Evolutionary conservation across 2,329 filamentous ascomycete genomes (phyloP).

Genomic region (Aureobasidium sp.): DNA sequence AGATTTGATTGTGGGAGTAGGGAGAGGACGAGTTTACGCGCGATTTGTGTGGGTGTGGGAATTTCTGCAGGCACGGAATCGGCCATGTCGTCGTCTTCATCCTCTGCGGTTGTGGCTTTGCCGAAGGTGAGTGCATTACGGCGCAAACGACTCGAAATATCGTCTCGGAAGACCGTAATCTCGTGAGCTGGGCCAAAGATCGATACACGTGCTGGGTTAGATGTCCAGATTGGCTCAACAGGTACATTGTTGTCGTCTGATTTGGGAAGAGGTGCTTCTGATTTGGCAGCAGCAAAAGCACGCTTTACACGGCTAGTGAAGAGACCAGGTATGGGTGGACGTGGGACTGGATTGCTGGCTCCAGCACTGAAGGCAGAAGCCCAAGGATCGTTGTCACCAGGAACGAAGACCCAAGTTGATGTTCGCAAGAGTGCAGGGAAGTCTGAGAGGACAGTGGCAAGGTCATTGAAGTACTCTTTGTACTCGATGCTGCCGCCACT

Average conservation of each 20-base stretch:
- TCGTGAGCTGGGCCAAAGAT: slow-evolving; percentile 87
- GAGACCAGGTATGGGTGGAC: slow-evolving; percentile 69
- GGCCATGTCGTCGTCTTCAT: slow-evolving; percentile 16
- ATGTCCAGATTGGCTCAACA: slow-evolving; percentile 79
- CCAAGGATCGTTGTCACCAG: slow-evolving; percentile 98
- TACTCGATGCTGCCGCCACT: slow-evolving; percentile 85
- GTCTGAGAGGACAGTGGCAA: slow-evolving; percentile 75
- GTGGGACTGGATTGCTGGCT: slow-evolving; percentile 61
- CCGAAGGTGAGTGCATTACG: slow-evolving; percentile 69
- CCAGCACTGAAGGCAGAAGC: slow-evolving; percentile 75
- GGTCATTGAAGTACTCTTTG: slow-evolving; percentile 88
- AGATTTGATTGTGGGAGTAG: slow-evolving; percentile 85
- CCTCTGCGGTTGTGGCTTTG: slow-evolving; percentile 33
- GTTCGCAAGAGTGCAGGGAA: slow-evolving; percentile 72
- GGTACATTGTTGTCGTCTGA: slow-evolving; percentile 41
- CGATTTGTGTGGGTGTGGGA: slow-evolving; percentile 17
- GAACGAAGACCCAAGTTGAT: slow-evolving; percentile 85
- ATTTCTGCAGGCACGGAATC: slow-evolving; percentile 23
- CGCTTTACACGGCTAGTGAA: slow-evolving; percentile 84
- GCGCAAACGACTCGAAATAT: slow-evolving; percentile 71
- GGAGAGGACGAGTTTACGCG: slow-evolving; percentile 67
- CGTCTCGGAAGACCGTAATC: slow-evolving; percentile 78
- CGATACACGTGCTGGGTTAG: slow-evolving; percentile 73
- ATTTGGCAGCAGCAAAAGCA: slow-evolving; percentile 70
- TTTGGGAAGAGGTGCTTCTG: slow-evolving; percentile 56